These are phyloP conservation scores for Mortierella sp. DNA, from an alignment of 371 early-diverging fungal genomes.

Conservation along the genomic window DNA sequence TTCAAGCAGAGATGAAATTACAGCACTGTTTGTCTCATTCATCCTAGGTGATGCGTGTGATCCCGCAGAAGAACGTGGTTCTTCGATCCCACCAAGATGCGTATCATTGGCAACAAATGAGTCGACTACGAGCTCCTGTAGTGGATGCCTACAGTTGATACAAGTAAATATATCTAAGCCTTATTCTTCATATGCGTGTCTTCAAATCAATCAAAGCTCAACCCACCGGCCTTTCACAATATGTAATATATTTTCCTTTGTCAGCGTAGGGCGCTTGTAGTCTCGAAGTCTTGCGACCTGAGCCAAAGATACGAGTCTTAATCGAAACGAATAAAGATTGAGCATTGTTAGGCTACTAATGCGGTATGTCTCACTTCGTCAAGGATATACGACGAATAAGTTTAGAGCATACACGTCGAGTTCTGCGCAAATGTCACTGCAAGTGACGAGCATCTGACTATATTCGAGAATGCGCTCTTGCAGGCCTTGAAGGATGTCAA, in stretches of 20 bases:
- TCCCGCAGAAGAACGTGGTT: background rate
- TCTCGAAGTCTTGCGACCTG: conserved; percentile 67
- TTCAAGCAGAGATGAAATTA: conserved; percentile 3
- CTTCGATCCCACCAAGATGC: conserved; percentile 56
- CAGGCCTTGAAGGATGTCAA: conserved; percentile 77
- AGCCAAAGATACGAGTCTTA: conserved; percentile 73
- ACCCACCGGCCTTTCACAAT: conserved; percentile 74
- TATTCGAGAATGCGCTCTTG: conserved; percentile 66
- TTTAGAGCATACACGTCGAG: conserved; percentile 75
- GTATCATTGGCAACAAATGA: conserved; percentile 78
- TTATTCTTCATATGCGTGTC: no score
- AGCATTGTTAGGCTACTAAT: background rate
- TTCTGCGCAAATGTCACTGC: conserved; percentile 67
- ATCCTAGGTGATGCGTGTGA: background rate
- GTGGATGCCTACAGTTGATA: conserved; percentile 72
- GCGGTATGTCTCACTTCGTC: no score
- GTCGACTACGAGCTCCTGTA: conserved; percentile 75
- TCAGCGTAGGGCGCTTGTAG: conserved; percentile 72
- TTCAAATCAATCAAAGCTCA: background rate
- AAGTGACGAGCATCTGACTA: conserved; percentile 48
- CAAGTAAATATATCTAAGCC: background rate
- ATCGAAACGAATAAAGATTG: background rate
- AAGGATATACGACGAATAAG: no score
- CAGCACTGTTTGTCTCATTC: background rate
- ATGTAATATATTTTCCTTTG: conserved; percentile 61